Percentiles rank a stretch among this genome's conserved stretches.
These are phyloP conservation scores for Podospora conica DNA, from an alignment of 495 filamentous ascomycete genomes.

Conservation along the genomic window DNA sequence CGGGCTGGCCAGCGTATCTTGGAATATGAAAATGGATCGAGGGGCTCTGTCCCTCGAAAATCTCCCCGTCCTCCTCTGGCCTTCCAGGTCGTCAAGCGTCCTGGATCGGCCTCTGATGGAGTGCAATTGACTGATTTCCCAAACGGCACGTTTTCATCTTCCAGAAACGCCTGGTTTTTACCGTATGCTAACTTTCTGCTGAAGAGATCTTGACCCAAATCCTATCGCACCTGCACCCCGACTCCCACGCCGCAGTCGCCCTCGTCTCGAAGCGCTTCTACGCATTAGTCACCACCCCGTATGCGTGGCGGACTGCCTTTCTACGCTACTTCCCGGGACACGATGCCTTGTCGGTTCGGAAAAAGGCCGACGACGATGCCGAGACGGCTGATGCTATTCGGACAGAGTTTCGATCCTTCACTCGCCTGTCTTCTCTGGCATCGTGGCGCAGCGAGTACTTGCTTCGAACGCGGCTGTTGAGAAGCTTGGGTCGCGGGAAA, in stretches of 20 bases:
- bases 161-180: neutral
- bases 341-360: conserved; percentile 36
- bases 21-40: conserved; percentile 64
- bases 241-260: conserved; percentile 67
- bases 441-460: conserved; percentile 95
- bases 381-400: conserved; percentile 56
- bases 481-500: conserved; percentile 70
- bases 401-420: conserved; percentile 58
- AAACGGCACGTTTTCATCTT: conserved; percentile 58
- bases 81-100: conserved; percentile 59
- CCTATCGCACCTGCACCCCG: conserved; percentile 78
- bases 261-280: conserved; percentile 83
- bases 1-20: conserved; percentile 54
- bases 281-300: conserved; percentile 72
- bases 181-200: conserved; percentile 13
- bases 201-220: conserved; percentile 87
- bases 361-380: conserved; percentile 31
- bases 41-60: conserved; percentile 38
- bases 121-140: conserved; percentile 62
- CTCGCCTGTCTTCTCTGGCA: conserved; percentile 67
- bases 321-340: conserved; percentile 79
- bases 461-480: conserved; percentile 72
- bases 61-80: conserved; percentile 41
- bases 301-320: conserved; percentile 88
- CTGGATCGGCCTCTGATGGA: conserved; percentile 34